Conservation (phyloP, 23 red algal genomes). For the Gracilariopsis chorda region DNA sequence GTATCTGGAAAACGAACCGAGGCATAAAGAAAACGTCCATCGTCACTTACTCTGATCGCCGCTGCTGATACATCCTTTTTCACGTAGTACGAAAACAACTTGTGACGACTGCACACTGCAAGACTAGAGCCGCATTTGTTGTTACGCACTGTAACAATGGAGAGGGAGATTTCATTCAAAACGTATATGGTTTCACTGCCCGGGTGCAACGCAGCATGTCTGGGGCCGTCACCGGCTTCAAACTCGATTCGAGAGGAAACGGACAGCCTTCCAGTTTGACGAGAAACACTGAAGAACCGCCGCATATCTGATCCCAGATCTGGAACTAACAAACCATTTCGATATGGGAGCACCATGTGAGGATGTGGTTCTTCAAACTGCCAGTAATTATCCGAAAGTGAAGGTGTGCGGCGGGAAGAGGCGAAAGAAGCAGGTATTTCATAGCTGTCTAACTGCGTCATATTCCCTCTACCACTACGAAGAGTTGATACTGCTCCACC, state of each 20-base stretch:
- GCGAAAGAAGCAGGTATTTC: neutral
- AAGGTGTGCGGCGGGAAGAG: neutral
- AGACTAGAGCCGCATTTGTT: neutral
- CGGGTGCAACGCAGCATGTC: constrained; percentile 4
- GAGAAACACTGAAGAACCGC: neutral
- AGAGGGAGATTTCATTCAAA: constrained; percentile 27
- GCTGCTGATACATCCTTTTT: constrained; percentile 4
- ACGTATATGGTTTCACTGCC: constrained; percentile 17
- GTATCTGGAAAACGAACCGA: neutral
- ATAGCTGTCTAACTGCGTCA: neutral
- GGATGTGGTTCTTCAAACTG: constrained; percentile 3
- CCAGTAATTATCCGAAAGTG: neutral
- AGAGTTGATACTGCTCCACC: neutral
- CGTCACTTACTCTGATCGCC: constrained; percentile 23
- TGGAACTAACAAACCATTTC: constrained; percentile 24
- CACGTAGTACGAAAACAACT: neutral
- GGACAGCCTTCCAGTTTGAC: neutral
- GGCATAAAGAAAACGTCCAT: constrained; percentile 42
- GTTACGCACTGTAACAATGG: neutral
- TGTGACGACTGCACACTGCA: neutral
- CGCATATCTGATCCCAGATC: constrained; percentile 28
- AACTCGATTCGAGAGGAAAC: neutral
- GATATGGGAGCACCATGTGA: constrained; percentile 50
- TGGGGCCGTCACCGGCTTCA: neutral
- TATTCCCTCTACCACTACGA: too few relatives aligned